Evolutionary conservation across 2,329 filamentous ascomycete species (phyloP).

Genomic region (Talaromyces sp.): DNA sequence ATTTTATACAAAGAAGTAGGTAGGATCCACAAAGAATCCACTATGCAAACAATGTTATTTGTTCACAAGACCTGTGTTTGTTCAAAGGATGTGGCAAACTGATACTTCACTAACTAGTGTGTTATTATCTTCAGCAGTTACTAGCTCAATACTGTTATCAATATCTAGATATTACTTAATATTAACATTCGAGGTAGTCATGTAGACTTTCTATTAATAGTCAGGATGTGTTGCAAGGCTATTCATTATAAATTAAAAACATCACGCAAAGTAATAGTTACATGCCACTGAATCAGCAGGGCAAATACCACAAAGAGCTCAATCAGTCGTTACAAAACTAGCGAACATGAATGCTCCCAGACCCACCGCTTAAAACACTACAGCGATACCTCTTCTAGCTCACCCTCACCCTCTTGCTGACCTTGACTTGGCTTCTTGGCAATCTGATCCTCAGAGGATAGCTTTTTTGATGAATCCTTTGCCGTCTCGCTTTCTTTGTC

Average conservation of each 20-base stretch:
- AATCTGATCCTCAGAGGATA: conserved; percentile 1
- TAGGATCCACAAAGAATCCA: neutral
- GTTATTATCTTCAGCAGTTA: neutral
- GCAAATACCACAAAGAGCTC: neutral
- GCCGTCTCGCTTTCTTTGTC: conserved; percentile 2
- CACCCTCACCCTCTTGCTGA: conserved; percentile 13
- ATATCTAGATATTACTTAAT: neutral
- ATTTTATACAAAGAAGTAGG: neutral
- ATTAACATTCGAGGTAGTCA: neutral
- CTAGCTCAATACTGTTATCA: neutral
- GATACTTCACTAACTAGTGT: neutral
- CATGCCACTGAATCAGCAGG: neutral
- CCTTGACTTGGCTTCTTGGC: conserved; percentile 4
- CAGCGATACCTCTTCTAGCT: conserved; percentile 19
- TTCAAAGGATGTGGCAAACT: neutral
- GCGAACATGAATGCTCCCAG: neutral
- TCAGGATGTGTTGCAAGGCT: neutral
- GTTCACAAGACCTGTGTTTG: neutral
- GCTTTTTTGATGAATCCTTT: conserved; percentile 7
- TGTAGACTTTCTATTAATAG: neutral
- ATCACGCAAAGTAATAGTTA: neutral
- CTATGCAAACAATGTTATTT: neutral
- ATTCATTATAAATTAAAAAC: neutral
- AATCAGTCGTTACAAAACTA: neutral
- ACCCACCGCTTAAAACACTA: neutral